Conservation (phyloP, 192 early-diverging fungal species). For the Phlyctochytrium planicorne region DNA sequence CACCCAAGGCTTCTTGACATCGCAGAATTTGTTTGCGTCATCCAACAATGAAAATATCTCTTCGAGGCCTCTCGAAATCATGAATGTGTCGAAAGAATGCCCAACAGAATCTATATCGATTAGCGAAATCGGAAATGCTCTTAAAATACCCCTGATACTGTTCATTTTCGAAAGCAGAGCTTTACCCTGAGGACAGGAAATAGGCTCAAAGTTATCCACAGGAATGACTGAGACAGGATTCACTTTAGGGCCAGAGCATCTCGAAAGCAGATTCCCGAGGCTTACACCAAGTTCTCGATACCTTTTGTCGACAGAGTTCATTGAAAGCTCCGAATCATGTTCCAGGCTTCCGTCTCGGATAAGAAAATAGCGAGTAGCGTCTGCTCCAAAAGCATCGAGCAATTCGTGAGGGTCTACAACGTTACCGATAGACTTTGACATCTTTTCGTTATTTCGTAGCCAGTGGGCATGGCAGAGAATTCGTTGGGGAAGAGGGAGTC, state of each 20-base stretch:
- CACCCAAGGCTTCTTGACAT: slow-evolving; percentile 76
- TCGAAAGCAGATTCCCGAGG: slow-evolving; percentile 22
- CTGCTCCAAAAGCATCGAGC: slow-evolving; percentile 74
- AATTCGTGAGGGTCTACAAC: slow-evolving; percentile 82
- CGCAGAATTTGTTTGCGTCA: slow-evolving; percentile 74
- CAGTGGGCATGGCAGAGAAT: slow-evolving; percentile 96
- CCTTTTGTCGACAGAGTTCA: slow-evolving; percentile 59
- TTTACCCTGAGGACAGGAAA: no score
- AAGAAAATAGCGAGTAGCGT: slow-evolving; percentile 86
- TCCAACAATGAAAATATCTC: no score
- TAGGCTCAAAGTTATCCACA: no score
- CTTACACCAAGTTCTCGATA: slow-evolving; percentile 51
- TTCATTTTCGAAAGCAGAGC: no score
- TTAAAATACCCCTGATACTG: no score
- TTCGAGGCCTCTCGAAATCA: no score
- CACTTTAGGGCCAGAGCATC: slow-evolving; percentile 30
- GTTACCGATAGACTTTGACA: slow-evolving; percentile 94
- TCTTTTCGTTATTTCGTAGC: slow-evolving; percentile 86
- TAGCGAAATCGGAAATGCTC: no score
- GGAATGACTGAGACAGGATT: slow-evolving; percentile 16
- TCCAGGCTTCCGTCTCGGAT: slow-evolving; percentile 87
- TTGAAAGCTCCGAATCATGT: slow-evolving; percentile 81
- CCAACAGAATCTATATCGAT: no score
- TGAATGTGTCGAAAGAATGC: no score
- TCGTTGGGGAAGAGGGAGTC: slow-evolving; percentile 67